These are phyloP conservation scores for Candida dajiaensis DNA, from an alignment of 805 yeast species.

Conservation along the genomic window DNA sequence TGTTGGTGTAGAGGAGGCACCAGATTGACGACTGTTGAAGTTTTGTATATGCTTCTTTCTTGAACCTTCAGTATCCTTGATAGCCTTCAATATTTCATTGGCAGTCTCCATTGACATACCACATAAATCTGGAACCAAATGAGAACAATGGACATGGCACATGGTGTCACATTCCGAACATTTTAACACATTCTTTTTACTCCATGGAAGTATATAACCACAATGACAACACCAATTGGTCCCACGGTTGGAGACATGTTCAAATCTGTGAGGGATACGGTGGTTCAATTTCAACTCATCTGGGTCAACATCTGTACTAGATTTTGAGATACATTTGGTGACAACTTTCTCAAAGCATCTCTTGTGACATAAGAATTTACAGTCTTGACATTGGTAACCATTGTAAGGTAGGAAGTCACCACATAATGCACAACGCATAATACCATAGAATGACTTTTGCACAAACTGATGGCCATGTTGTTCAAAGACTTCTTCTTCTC, in stretches of 20 bases:
- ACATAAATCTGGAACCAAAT: conserved; percentile 95
- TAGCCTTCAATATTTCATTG: conserved; percentile 77
- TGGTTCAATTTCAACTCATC: conserved; percentile 85
- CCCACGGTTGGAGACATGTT: conserved; percentile 85
- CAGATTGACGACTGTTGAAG: conserved; percentile 13
- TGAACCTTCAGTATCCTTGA: conserved; percentile 59
- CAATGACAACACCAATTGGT: conserved; percentile 99
- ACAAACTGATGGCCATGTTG: conserved; percentile 97
- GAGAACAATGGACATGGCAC: conserved; percentile 91
- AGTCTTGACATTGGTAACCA: conserved; percentile 84
- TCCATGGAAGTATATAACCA: conserved; percentile 95
- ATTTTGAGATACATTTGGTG: conserved; percentile 76
- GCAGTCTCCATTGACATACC: conserved; percentile 99
- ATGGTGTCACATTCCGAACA: conserved; percentile 92
- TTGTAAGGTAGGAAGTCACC: conserved; percentile 88
- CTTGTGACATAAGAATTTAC: conserved; percentile 74
- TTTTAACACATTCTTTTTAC: conserved; percentile 85
- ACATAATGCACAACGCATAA: conserved; percentile 97
- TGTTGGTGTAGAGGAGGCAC: conserved; percentile 8
- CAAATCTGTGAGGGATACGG: conserved; percentile 95
- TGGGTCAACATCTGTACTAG: conserved; percentile 60
- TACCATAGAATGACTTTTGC: conserved; percentile 89
- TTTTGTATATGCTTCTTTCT: conserved; percentile 20
- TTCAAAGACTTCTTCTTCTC: conserved; percentile 82
- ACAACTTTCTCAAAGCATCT: conserved; percentile 77